Conservation (phyloP, 2,329 filamentous ascomycete species). For the Trichoderma citrinoviride region DNA sequence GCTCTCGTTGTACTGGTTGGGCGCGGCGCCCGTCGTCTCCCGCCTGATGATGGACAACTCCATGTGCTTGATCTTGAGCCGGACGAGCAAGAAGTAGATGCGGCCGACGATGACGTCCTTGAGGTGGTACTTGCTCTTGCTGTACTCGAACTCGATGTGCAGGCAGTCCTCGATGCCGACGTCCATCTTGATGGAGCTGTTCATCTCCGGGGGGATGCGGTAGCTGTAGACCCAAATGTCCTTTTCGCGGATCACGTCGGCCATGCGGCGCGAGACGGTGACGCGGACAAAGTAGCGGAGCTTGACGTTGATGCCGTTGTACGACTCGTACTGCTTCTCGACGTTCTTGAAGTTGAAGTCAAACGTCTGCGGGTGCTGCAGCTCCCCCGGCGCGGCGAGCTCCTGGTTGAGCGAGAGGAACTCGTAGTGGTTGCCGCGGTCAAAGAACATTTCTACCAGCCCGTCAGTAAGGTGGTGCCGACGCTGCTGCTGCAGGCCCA, state of each 20-base stretch:
- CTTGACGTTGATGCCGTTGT: constrained; percentile 99
- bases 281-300: constrained; percentile 97
- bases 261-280: constrained; percentile 94
- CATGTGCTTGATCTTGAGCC: constrained; percentile 99
- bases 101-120: constrained; percentile 98
- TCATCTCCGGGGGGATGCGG: constrained; percentile 95
- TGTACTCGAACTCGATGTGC: constrained; percentile 99
- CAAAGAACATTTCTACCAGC: constrained; percentile 93
- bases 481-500: constrained; percentile 17
- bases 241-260: constrained; percentile 97
- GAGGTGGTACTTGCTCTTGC: constrained; percentile 97
- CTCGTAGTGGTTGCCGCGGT: constrained; percentile 98
- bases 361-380: constrained; percentile 97
- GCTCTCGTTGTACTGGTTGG: constrained; percentile 99
- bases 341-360: constrained; percentile 99
- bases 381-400: constrained; percentile 91
- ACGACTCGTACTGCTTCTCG: constrained; percentile 99
- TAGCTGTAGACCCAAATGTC: constrained; percentile 99
- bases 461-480: constrained; percentile 21
- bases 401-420: constrained; percentile 97
- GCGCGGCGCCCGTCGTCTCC: constrained; percentile 93
- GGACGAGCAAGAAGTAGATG: constrained; percentile 96
- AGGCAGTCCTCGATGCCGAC: constrained; percentile 98
- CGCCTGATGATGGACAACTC: constrained; percentile 95
- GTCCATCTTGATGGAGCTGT: constrained; percentile 99